Evolutionary conservation across 345 rosid species (phyloP), one percentile per base, ranked within the genome.

Genomic region (Eucalyptus melliodora): DNA sequence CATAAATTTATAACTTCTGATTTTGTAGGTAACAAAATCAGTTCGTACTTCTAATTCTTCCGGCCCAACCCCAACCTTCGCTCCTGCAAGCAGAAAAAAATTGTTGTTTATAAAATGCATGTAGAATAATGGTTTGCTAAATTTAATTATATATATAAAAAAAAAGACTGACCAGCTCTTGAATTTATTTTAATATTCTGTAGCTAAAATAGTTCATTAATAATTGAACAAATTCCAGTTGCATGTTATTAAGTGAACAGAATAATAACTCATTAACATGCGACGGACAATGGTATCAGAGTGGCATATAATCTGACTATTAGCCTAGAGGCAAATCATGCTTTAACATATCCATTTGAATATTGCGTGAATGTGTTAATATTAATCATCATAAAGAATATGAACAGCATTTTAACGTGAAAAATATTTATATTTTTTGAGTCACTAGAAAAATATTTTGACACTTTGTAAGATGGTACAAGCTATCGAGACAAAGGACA

Each of bases 311-410:
- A n/a, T 65, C 77, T 5, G 0, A 65, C 19, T n/a, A 15, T 65
- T 65, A 65, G 77, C 77, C 19, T 11, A 4, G 3, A 65, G 77
- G 77, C 17, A 15, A 65, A n/a, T 65, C 11, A n/a, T 2, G 0
- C 4, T 65, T 65, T 14, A 15, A 30, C 11, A n/a, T n/a, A 65
- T 65, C 2, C 0, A 0, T 65, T n/a, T 65, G 37, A 65, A n/a
- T 15, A 15, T 15, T n/a, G 2, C 0, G 40, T 15, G 77, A 31
- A 15, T 7, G 37, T 65, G 77, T 65, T 59, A 30, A n/a, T 14
- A 65, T 15, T 14, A 65, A 65, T 16, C 72, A n/a, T 65, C 2
- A 4, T 2, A 65, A n/a, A 8, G 19, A 65, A 65, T 13, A 65
- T 2, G 2, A n/a, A 65, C 21, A n/a, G 10, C 9, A 7, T 65